Conservation (phyloP, 495 filamentous ascomycete species). For the Hyaloscypha hepaticicola region DNA sequence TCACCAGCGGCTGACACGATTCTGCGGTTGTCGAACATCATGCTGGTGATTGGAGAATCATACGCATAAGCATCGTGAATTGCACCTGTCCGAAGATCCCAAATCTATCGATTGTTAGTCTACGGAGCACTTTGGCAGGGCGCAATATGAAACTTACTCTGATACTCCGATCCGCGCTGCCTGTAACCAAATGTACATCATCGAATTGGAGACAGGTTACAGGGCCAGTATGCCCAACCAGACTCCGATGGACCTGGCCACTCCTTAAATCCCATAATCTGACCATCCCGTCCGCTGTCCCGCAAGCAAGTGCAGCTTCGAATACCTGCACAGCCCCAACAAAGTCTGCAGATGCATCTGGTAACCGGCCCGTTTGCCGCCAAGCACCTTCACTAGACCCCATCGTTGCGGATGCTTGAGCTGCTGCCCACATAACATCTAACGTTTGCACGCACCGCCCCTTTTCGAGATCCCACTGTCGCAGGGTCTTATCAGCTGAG, state of each 20-base stretch:
- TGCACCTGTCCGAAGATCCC: conserved; percentile 95
- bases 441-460: conserved; percentile 96
- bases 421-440: conserved; percentile 98
- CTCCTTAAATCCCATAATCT: conserved; percentile 95
- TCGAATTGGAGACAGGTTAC: conserved; percentile 97
- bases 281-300: conserved; percentile 97
- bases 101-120: conserved; percentile 65
- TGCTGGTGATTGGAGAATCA: conserved; percentile 87
- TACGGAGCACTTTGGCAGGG: conserved; percentile 1
- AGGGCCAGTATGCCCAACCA: conserved; percentile 95
- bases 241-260: conserved; percentile 91
- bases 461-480: conserved; percentile 96
- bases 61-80: conserved; percentile 97
- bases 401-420: conserved; percentile 75
- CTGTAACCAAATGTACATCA: conserved; percentile 91
- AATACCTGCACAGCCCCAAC: conserved; percentile 95
- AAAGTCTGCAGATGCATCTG: conserved; percentile 79
- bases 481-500: conserved; percentile 92
- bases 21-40: conserved; percentile 93
- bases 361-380: conserved; percentile 53
- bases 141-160: conserved; percentile 61
- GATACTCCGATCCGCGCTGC: conserved; percentile 90
- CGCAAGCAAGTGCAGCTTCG: conserved; percentile 95
- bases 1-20: conserved; percentile 92
- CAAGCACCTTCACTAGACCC: conserved; percentile 54